These are phyloP conservation scores for Setaria viridis DNA, from an alignment of 202 grass and related monocot genomes.

Conservation along the genomic window DNA sequence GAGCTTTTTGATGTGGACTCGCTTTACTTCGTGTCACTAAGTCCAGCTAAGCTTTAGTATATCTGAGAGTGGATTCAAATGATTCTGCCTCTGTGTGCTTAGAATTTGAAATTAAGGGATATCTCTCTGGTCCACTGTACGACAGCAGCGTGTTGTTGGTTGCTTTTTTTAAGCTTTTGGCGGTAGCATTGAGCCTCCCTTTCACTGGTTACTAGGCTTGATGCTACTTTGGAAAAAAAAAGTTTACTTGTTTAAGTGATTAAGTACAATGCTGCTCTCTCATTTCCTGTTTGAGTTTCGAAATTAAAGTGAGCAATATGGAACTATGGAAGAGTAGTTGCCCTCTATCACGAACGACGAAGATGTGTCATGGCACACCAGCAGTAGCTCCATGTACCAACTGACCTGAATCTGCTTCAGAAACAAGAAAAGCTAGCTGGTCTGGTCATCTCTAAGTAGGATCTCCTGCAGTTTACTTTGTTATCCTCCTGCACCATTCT, in stretches of 20 bases:
- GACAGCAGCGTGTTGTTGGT: not conserved
- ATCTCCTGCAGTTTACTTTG: conserved; percentile 3
- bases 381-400: conserved; percentile 37
- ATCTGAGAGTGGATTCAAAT: conserved; percentile 53
- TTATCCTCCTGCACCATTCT: too few relatives aligned
- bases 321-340: conserved; percentile 3
- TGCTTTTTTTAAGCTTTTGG: conserved; percentile 54
- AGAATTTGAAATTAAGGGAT: conserved; percentile 37
- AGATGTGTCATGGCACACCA: not conserved
- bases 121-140: conserved; percentile 26
- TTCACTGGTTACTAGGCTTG: conserved; percentile 45
- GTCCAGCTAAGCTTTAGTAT: conserved; percentile 35
- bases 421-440: conserved; percentile 22
- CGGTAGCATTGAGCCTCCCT: not conserved
- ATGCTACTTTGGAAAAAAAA: conserved; percentile 45
- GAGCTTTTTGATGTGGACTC: conserved; percentile 39
- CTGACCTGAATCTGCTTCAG: conserved; percentile 32
- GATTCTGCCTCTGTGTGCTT: conserved; percentile 35
- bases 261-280: not conserved
- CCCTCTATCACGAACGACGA: conserved; percentile 30
- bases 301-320: conserved; percentile 16
- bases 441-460: not conserved
- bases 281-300: not conserved
- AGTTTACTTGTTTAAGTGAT: not conserved
- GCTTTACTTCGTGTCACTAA: conserved; percentile 33